These are phyloP conservation scores for Triticum aestivum DNA, from an alignment of 176 grass and related monocot genomes.

Conservation along the genomic window DNA sequence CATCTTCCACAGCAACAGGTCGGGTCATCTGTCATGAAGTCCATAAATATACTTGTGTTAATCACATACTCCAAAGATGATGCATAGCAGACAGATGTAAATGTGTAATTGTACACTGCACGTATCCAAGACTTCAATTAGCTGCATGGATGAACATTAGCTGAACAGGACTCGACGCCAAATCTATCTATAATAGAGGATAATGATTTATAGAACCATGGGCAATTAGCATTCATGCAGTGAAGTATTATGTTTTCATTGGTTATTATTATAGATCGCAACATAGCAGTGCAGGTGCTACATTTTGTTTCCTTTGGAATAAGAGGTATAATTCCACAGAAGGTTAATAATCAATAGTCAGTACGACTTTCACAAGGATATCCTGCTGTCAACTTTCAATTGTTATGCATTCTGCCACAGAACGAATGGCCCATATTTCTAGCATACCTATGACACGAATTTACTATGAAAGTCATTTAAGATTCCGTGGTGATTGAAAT, in stretches of 20 bases:
- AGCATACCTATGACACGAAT: background rate
- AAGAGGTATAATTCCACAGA: background rate
- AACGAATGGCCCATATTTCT: background rate
- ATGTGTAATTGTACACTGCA: background rate
- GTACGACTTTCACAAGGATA: constrained; percentile 12
- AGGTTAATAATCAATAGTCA: background rate
- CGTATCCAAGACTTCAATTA: background rate
- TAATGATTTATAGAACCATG: background rate
- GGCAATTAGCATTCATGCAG: background rate
- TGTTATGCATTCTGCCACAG: constrained; percentile 11
- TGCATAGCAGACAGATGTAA: constrained; percentile 11
- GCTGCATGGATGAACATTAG: background rate
- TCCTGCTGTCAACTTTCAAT: background rate
- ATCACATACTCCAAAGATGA: constrained; percentile 24
- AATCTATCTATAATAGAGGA: background rate
- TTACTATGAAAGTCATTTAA: background rate
- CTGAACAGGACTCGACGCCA: background rate
- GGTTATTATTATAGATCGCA: background rate
- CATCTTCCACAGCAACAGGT: constrained; percentile 77
- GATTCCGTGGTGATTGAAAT: background rate
- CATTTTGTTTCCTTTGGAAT: background rate
- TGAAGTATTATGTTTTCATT: background rate
- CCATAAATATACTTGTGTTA: constrained; percentile 18
- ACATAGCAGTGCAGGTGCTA: background rate
- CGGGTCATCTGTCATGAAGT: constrained; percentile 63